These are phyloP conservation scores for Xanthoparmelia taractica DNA, from an alignment of 495 filamentous ascomycete genomes.

Conservation along the genomic window DNA sequence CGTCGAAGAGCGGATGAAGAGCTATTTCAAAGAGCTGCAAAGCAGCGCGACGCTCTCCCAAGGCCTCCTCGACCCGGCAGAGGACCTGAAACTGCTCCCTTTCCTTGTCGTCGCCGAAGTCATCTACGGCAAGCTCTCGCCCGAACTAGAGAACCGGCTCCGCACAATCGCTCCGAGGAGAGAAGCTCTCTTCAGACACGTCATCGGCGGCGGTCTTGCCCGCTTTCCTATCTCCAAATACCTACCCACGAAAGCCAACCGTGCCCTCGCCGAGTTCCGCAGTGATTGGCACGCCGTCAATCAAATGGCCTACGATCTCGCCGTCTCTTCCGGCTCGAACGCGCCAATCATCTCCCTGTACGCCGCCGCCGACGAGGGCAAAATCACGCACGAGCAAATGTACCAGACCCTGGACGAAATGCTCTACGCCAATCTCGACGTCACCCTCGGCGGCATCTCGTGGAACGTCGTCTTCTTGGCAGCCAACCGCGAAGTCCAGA, in stretches of 20 bases:
- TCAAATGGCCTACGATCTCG: too few species aligned
- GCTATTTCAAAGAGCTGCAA: slow-evolving; percentile 3
- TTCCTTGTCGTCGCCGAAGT: slow-evolving; percentile 33
- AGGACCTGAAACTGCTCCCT: slow-evolving; percentile 33
- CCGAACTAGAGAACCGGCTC: too few species aligned
- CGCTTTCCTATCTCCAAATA: too few species aligned
- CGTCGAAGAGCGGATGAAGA: too few species aligned
- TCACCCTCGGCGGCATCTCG: slow-evolving; percentile 34
- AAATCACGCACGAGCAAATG: slow-evolving; percentile 27
- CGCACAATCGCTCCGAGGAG: too few species aligned
- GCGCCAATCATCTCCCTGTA: slow-evolving; percentile 27
- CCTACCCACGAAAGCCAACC: too few species aligned
- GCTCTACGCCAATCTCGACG: slow-evolving; percentile 43
- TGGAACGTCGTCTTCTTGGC: slow-evolving; percentile 39
- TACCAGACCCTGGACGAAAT: slow-evolving; percentile 40
- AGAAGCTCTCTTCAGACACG: too few species aligned
- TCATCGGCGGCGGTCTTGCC: too few species aligned
- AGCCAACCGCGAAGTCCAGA: slow-evolving; percentile 27
- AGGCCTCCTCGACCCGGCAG: slow-evolving; percentile 27
- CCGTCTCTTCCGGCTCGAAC: too few species aligned
- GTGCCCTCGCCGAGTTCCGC: too few species aligned
- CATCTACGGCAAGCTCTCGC: slow-evolving; percentile 31
- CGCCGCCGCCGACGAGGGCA: slow-evolving; percentile 16
- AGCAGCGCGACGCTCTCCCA: neutral
- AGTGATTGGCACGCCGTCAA: too few species aligned